phyloP scores from a whole-genome alignment of 2,329 filamentous ascomycete genomes.

The Sordariomycetes sp. region DNA sequence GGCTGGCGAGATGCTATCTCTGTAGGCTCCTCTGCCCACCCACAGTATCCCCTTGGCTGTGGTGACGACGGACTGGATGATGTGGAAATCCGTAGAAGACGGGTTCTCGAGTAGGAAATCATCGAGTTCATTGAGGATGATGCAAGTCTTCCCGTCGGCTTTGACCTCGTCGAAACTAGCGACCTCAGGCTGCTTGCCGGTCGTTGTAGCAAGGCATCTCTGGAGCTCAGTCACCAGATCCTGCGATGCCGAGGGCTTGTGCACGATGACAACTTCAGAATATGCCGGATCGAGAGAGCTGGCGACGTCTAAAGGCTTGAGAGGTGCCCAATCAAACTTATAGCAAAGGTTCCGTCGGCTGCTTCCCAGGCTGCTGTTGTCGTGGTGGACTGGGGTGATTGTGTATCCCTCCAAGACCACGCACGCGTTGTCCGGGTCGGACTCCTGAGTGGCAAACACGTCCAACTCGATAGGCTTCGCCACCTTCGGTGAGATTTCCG shows the following conservation, averaged over 20 bases:
- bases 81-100: slow-evolving; percentile 19
- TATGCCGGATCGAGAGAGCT: neutral
- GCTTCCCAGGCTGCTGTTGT: slow-evolving; percentile 6
- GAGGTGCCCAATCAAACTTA: slow-evolving; percentile 13
- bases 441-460: slow-evolving; percentile 8
- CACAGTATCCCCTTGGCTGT: slow-evolving; percentile 20
- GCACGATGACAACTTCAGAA: slow-evolving; percentile 9
- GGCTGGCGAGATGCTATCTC: slow-evolving; percentile 17
- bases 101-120: no score
- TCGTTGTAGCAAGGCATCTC: no score
- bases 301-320: slow-evolving; percentile 1
- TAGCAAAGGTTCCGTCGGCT: slow-evolving; percentile 11
- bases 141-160: neutral
- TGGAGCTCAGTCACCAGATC: no score
- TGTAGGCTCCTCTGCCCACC: slow-evolving; percentile 24
- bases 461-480: slow-evolving; percentile 9
- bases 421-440: slow-evolving; percentile 9
- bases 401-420: slow-evolving; percentile 14
- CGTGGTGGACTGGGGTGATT: slow-evolving; percentile 11
- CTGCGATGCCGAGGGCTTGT: no score
- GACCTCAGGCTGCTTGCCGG: no score
- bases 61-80: slow-evolving; percentile 18
- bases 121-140: neutral
- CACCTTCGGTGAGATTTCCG: slow-evolving; percentile 7
- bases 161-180: no score